phyloP scores from a whole-genome alignment of 495 filamentous ascomycete species.

The Neurospora sp. region DNA sequence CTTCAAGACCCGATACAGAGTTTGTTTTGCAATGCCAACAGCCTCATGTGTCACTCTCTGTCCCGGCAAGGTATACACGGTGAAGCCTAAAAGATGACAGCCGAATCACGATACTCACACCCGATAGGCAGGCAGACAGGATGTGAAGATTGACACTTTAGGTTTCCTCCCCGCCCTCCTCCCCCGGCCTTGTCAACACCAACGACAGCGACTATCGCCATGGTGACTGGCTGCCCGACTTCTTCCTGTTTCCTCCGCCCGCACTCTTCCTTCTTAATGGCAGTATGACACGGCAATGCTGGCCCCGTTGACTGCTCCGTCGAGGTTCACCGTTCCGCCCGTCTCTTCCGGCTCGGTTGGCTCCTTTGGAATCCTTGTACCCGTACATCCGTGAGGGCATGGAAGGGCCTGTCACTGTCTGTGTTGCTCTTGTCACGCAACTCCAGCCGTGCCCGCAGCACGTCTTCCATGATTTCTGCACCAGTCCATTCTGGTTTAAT shows the following conservation, averaged over 20 bases:
- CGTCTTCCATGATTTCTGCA: constrained; percentile 5
- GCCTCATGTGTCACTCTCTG: not conserved
- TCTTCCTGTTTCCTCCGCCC: not conserved
- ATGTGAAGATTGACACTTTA: not conserved
- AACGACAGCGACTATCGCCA: not conserved
- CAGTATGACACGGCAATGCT: not conserved
- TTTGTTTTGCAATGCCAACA: not conserved
- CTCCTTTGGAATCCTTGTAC: not conserved
- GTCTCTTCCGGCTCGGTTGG: not conserved
- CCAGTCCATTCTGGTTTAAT: constrained; percentile 38
- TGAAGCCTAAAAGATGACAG: not conserved
- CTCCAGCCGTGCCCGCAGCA: not conserved
- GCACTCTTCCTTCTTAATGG: not conserved
- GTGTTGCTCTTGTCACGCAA: not conserved
- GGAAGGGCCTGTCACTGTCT: not conserved
- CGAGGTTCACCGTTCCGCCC: not conserved
- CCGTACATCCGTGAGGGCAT: not conserved
- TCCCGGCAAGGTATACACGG: not conserved
- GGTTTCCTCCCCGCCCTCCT: not conserved
- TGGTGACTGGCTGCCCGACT: not conserved
- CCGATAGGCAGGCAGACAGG: not conserved
- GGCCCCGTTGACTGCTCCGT: not conserved
- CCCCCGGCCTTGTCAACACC: not conserved
- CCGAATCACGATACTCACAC: not conserved
- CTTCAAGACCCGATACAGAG: not conserved